Evolutionary conservation across 1,284 basidiomycete species (phyloP).

Genomic region (Tremellales sp.): DNA sequence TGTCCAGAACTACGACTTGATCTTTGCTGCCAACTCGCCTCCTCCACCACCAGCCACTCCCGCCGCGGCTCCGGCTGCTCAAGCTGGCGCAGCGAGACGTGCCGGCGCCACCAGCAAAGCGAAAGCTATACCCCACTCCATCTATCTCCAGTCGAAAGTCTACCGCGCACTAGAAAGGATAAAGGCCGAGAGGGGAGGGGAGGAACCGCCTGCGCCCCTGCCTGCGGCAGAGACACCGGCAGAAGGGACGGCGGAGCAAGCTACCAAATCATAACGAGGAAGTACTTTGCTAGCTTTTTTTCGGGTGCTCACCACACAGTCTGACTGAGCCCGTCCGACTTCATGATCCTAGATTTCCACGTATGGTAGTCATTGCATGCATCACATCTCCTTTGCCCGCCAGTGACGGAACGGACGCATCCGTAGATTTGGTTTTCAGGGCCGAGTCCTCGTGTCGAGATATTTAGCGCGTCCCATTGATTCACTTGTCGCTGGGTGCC

Average conservation of each 20-base stretch:
- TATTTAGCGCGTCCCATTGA: too few relatives aligned
- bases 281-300: too few relatives aligned
- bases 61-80: constrained; percentile 51
- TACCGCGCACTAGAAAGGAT: constrained; percentile 90
- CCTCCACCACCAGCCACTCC: constrained; percentile 52
- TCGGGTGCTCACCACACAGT: too few relatives aligned
- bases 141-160: constrained; percentile 96
- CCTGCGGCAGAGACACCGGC: constrained; percentile 16
- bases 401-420: too few relatives aligned
- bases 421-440: too few relatives aligned
- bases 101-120: constrained; percentile 19
- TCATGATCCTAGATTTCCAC: too few relatives aligned
- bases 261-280: too few relatives aligned
- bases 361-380: too few relatives aligned
- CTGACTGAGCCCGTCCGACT: too few relatives aligned
- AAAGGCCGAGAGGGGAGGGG: constrained; percentile 44
- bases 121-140: constrained; percentile 56
- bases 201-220: constrained; percentile 10
- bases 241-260: constrained; percentile 14
- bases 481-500: too few relatives aligned
- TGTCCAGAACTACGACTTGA: constrained; percentile 78
- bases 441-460: too few relatives aligned
- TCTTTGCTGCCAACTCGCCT: constrained; percentile 83
- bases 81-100: constrained; percentile 31
- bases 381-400: too few relatives aligned